These are phyloP conservation scores for Basidioascus undulatus DNA, from an alignment of 768 basidiomycete species.

Conservation along the genomic window DNA sequence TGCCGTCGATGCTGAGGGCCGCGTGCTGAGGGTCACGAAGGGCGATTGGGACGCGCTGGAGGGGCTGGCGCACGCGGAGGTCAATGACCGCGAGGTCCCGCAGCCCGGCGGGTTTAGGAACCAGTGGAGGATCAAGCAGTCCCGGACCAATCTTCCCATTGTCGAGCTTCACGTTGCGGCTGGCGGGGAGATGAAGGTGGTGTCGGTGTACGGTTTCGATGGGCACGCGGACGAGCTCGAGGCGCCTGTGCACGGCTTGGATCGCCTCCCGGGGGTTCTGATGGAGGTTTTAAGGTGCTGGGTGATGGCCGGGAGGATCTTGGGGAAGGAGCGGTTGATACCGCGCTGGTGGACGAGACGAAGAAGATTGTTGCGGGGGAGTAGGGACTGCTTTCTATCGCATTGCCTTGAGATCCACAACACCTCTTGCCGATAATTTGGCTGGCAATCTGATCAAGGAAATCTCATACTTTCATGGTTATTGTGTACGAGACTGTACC, in stretches of 20 bases:
- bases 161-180: not conserved
- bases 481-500: no score
- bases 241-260: not conserved
- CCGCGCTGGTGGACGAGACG: no score
- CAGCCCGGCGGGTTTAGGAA: not conserved
- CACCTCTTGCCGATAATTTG: no score
- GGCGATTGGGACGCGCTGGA: not conserved
- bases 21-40: not conserved
- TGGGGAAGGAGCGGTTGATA: no score
- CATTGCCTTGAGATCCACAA: no score
- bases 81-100: not conserved
- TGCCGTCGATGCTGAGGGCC: constrained; percentile 2
- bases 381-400: no score
- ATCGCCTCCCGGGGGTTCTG: not conserved
- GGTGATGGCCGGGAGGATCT: no score
- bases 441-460: no score
- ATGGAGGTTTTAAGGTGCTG: constrained; percentile 2
- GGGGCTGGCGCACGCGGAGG: not conserved
- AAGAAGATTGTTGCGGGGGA: no score
- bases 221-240: not conserved
- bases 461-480: no score
- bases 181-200: not conserved
- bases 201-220: constrained; percentile 5
- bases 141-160: constrained; percentile 2
- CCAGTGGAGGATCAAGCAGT: constrained; percentile 3